Conservation (phyloP, 495 filamentous ascomycete genomes). For the Tuber melanosporum region DNA sequence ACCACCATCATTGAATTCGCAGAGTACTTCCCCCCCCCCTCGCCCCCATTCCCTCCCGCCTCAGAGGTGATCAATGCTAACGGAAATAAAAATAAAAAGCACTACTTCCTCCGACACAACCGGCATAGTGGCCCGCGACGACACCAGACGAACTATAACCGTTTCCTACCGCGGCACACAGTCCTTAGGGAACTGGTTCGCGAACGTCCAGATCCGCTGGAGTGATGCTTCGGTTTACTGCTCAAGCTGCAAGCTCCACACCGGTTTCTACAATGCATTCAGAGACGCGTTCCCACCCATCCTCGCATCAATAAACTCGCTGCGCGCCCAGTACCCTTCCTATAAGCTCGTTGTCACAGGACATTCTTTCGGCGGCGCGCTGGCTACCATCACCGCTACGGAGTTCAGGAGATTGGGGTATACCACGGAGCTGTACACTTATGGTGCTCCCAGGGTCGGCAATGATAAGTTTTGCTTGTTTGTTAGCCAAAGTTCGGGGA, state of each 20-base stretch:
- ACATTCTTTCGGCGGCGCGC: constrained; percentile 57
- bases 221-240: constrained; percentile 46
- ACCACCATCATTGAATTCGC: constrained; percentile 56
- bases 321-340: constrained; percentile 43
- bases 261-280: constrained; percentile 56
- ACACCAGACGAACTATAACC: constrained; percentile 56
- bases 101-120: constrained; percentile 54
- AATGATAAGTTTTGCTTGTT: constrained; percentile 48
- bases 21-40: constrained; percentile 47
- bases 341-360: constrained; percentile 53
- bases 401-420: constrained; percentile 49
- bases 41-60: background rate
- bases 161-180: constrained; percentile 62
- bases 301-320: constrained; percentile 45
- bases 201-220: constrained; percentile 51
- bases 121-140: constrained; percentile 65
- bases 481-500: constrained; percentile 50
- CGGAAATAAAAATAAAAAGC: constrained; percentile 41
- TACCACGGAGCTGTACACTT: constrained; percentile 52
- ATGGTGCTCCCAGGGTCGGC: constrained; percentile 57
- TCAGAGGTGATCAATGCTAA: constrained; percentile 14
- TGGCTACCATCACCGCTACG: constrained; percentile 55
- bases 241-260: constrained; percentile 49
- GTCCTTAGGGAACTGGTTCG: constrained; percentile 60
- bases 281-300: constrained; percentile 45